Conservation (phyloP, 176 grass and related monocot species). For the maize (Zea mays) region Zm-B73-REFERENCE-NAM-5.0 NC_050102.1:129643001-129643500, state of each 20-base stretch:
- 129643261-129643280: constrained; percentile 77
- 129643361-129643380: not conserved
- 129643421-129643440: not conserved
- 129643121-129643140: constrained; percentile 84
- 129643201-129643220: constrained; percentile 76
- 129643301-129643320: constrained; percentile 24
- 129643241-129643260: constrained; percentile 65
- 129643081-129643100: constrained; percentile 70
- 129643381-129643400: constrained; percentile 13
- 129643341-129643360: not conserved
- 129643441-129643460: constrained; percentile 29
- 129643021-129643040: constrained; percentile 43
- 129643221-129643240: constrained; percentile 80
- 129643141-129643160: constrained; percentile 80
- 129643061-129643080: constrained; percentile 23
- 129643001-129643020: constrained; percentile 7
- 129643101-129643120: constrained; percentile 81
- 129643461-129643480: not conserved
- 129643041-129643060: constrained; percentile 28
- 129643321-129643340: constrained; percentile 9
- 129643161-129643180: constrained; percentile 78
- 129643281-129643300: constrained; percentile 74
- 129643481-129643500: constrained; percentile 14
- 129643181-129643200: constrained; percentile 83
- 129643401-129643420: constrained; percentile 10